Evolutionary conservation across 73 alveolate genomes (phyloP).

Genomic region (Paraurostyla sp.): DNA sequence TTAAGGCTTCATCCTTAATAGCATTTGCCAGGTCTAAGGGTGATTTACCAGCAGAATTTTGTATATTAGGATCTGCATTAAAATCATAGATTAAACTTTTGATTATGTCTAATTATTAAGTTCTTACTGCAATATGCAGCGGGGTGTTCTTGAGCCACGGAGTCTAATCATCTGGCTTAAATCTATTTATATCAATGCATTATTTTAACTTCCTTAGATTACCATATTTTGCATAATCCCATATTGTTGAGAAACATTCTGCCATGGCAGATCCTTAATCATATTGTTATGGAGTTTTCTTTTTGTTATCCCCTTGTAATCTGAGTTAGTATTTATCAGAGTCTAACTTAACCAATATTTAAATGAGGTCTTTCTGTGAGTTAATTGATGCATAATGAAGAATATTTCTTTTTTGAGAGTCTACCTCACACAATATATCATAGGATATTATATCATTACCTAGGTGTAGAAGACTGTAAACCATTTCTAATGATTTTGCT

Average conservation of each 20-base stretch:
- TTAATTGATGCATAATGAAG: conserved; percentile 83
- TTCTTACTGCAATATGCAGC: conserved; percentile 80
- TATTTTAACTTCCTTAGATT: conserved; percentile 71
- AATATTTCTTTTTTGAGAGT: conserved; percentile 62
- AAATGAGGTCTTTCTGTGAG: conserved; percentile 73
- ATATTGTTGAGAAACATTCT: conserved; percentile 70
- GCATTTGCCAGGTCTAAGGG: not conserved
- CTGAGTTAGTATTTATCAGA: conserved; percentile 76
- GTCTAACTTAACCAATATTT: conserved; percentile 72
- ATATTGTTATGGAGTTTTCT: conserved; percentile 79
- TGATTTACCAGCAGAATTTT: conserved; percentile 21
- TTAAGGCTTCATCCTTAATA: conserved; percentile 28
- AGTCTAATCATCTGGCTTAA: conserved; percentile 76
- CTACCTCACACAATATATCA: conserved; percentile 42
- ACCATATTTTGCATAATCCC: conserved; percentile 86
- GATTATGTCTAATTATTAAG: conserved; percentile 43
- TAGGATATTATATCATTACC: not conserved
- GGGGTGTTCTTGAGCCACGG: conserved; percentile 77
- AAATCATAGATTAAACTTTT: conserved; percentile 28
- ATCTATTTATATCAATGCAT: conserved; percentile 11
- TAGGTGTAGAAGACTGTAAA: conserved; percentile 15
- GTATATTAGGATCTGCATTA: conserved; percentile 30
- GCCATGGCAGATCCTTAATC: conserved; percentile 75
- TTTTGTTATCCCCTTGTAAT: conserved; percentile 72
- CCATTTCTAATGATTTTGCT: not conserved